Percentiles rank a stretch among this genome's conserved stretches.
Evolutionary conservation across 345 rosid genomes (phyloP).

Genomic region (Heritiera littoralis): DNA sequence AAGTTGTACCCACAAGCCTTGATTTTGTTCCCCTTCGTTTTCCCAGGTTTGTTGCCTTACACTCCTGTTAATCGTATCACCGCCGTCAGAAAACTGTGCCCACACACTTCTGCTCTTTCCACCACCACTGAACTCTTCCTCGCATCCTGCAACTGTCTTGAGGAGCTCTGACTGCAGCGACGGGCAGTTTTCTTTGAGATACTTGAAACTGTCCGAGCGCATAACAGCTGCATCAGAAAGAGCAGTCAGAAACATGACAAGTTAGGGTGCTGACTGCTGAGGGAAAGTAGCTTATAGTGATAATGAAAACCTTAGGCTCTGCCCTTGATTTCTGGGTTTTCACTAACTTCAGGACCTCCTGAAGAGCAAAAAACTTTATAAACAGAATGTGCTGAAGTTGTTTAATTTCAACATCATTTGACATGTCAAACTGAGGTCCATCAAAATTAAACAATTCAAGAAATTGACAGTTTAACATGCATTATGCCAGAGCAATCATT

Average conservation of each 20-base stretch:
- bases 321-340: constrained; percentile 27
- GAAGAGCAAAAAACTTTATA: constrained; percentile 30
- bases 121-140: constrained; percentile 58
- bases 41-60: constrained; percentile 65
- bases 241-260: constrained; percentile 11
- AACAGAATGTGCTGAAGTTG: constrained; percentile 12
- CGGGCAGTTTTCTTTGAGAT: constrained; percentile 68
- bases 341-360: constrained; percentile 33
- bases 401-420: neutral
- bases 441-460: neutral
- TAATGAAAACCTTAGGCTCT: constrained; percentile 35
- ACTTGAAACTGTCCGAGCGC: constrained; percentile 69
- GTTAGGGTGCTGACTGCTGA: neutral
- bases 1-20: constrained; percentile 64
- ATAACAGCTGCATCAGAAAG: constrained; percentile 59
- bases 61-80: constrained; percentile 56
- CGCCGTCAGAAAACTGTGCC: constrained; percentile 79
- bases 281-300: constrained; percentile 7
- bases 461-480: neutral
- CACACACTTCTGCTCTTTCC: constrained; percentile 69
- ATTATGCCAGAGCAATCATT: neutral
- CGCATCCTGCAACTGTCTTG: constrained; percentile 76
- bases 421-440: neutral
- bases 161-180: constrained; percentile 69
- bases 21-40: constrained; percentile 66